Evolutionary conservation across 345 rosid genomes (phyloP).

Genomic region (Camelina laxa): DNA sequence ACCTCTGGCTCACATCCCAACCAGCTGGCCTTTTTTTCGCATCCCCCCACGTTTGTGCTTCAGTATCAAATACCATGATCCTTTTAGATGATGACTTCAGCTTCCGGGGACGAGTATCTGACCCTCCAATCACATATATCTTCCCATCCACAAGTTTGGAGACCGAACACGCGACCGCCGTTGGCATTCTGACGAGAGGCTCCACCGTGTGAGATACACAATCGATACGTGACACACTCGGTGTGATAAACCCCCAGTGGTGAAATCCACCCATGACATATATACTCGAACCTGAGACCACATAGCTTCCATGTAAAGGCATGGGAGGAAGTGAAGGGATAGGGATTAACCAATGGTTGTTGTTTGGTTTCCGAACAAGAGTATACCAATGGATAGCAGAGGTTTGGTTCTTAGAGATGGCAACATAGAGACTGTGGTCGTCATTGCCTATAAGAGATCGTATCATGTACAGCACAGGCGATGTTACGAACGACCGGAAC

Average conservation of each 20-base stretch:
- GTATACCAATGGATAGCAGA: constrained; percentile 9
- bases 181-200: not conserved
- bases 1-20: constrained; percentile 9
- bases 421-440: constrained; percentile 12
- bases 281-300: constrained; percentile 12
- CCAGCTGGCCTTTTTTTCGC: not conserved
- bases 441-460: not conserved
- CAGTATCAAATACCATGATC: constrained; percentile 18
- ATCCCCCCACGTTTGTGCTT: not conserved
- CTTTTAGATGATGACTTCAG: not conserved
- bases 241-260: not conserved
- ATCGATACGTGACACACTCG: constrained; percentile 5
- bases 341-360: constrained; percentile 18
- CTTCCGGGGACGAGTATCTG: not conserved
- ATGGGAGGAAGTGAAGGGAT: constrained; percentile 24
- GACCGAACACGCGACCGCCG: constrained; percentile 1
- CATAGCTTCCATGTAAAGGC: constrained; percentile 28
- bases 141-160: not conserved
- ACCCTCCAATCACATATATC: constrained; percentile 24
- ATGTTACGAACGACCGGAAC: constrained; percentile 13
- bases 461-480: not conserved
- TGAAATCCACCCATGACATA: constrained; percentile 17
- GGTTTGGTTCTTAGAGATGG: constrained; percentile 13
- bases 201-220: constrained; percentile 2
- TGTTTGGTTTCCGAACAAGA: constrained; percentile 17